These are phyloP conservation scores for Hymenoscyphus fructigenus DNA, from an alignment of 2,329 filamentous ascomycete species.

Conservation along the genomic window DNA sequence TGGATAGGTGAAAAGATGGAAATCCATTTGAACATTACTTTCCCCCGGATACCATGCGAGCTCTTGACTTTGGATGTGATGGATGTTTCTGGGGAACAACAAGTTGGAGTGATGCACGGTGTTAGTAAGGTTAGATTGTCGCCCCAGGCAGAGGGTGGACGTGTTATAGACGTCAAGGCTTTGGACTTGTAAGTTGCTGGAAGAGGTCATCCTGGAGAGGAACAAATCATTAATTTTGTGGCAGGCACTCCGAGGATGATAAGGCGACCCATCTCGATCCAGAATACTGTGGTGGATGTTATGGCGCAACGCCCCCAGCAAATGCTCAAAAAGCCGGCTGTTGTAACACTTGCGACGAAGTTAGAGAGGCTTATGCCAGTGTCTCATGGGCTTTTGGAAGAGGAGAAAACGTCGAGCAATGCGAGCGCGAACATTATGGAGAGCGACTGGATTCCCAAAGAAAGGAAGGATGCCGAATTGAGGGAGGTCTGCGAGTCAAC, in stretches of 20 bases:
- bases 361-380: slow-evolving; percentile 87
- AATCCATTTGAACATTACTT: slow-evolving; percentile 96
- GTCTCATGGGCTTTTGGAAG: slow-evolving; percentile 92
- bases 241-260: slow-evolving; percentile 66
- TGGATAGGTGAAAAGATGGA: slow-evolving; percentile 92
- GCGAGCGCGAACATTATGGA: slow-evolving; percentile 88
- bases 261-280: slow-evolving; percentile 79
- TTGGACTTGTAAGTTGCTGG: slow-evolving; percentile 59
- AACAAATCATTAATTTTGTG: slow-evolving; percentile 4
- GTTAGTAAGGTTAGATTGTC: slow-evolving; percentile 85
- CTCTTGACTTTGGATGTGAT: slow-evolving; percentile 96
- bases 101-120: slow-evolving; percentile 90
- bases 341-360: slow-evolving; percentile 96
- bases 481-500: slow-evolving; percentile 90
- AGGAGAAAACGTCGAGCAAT: slow-evolving; percentile 92
- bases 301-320: slow-evolving; percentile 73
- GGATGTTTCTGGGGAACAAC: slow-evolving; percentile 97
- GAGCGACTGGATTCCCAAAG: slow-evolving; percentile 86
- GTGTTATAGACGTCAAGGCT: slow-evolving; percentile 67
- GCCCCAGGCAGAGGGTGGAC: slow-evolving; percentile 70
- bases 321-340: slow-evolving; percentile 79
- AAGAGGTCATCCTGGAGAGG: not conserved
- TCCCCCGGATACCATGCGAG: slow-evolving; percentile 91
- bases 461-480: slow-evolving; percentile 89
- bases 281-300: slow-evolving; percentile 90